These are phyloP conservation scores for Termitomyces heimii DNA, from an alignment of 768 basidiomycete genomes.

Conservation along the genomic window DNA sequence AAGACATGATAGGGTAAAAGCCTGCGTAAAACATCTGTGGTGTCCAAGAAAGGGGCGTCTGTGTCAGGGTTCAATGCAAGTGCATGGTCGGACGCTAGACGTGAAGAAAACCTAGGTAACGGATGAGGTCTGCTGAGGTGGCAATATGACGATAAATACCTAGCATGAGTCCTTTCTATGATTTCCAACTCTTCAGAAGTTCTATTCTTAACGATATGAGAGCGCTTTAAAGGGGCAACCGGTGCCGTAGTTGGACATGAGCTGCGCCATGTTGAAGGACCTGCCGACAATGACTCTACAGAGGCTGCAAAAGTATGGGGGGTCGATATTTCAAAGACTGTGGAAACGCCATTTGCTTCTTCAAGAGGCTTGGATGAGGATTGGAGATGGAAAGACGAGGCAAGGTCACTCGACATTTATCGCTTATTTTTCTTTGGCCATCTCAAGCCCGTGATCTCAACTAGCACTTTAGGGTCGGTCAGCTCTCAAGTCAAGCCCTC, in stretches of 20 bases:
- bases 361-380: conserved; percentile 16
- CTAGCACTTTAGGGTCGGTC: conserved; percentile 32
- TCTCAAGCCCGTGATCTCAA: conserved; percentile 30
- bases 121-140: neutral
- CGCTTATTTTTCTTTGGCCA: conserved; percentile 34
- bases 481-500: neutral
- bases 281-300: conserved; percentile 18
- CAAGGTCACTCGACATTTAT: conserved; percentile 36
- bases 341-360: conserved; percentile 11
- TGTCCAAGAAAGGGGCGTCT: conserved; percentile 62
- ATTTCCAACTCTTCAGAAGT: conserved; percentile 47
- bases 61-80: conserved; percentile 57
- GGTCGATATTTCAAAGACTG: conserved; percentile 15
- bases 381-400: conserved; percentile 26
- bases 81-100: conserved; percentile 58
- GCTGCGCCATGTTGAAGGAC: conserved; percentile 23
- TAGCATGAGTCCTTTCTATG: conserved; percentile 38
- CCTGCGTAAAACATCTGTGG: conserved; percentile 59
- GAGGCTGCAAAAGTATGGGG: conserved; percentile 19
- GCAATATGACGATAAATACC: conserved; percentile 25
- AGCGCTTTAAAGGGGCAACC: conserved; percentile 13
- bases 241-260: conserved; percentile 9
- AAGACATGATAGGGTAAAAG: conserved; percentile 78
- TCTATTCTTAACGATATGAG: conserved; percentile 27
- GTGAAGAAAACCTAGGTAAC: conserved; percentile 42